Evolutionary conservation across 2,329 filamentous ascomycete species (phyloP).

Genomic region (Curvularia verruculosa): DNA sequence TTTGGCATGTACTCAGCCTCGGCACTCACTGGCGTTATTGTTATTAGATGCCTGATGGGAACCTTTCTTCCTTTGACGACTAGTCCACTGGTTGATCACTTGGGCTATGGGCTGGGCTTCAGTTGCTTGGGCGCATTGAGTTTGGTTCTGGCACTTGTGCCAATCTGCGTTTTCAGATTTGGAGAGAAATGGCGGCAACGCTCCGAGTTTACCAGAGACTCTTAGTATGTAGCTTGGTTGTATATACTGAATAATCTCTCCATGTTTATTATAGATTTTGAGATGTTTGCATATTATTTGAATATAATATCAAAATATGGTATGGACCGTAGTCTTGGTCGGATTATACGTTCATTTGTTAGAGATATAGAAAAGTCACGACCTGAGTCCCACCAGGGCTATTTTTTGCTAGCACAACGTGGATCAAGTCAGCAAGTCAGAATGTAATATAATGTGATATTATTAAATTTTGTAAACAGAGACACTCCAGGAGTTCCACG

Average conservation of each 20-base stretch:
- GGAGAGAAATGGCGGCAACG: conserved; percentile 60
- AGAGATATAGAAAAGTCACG: too few species aligned
- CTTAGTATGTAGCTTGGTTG: neutral
- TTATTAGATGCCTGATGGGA: conserved; percentile 61
- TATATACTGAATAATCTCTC: too few species aligned
- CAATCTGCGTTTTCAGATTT: conserved; percentile 58
- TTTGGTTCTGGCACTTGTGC: conserved; percentile 58
- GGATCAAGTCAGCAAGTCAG: too few species aligned
- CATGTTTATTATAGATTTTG: neutral
- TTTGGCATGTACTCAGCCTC: conserved; percentile 63
- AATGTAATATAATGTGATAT: too few species aligned
- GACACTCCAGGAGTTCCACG: too few species aligned
- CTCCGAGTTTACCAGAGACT: conserved; percentile 56
- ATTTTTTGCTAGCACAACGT: too few species aligned
- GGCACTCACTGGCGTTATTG: conserved; percentile 63
- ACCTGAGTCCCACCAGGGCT: too few species aligned
- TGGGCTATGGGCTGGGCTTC: conserved; percentile 62
- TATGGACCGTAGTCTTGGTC: too few species aligned
- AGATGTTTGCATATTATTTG: neutral
- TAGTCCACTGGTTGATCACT: conserved; percentile 54
- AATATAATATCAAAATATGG: too few species aligned
- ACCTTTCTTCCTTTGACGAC: conserved; percentile 63
- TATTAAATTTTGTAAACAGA: too few species aligned
- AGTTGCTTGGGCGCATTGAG: conserved; percentile 53
- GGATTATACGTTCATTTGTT: too few species aligned